Conservation (phyloP, 495 filamentous ascomycete species). For the Aspergillus haitiensis region DNA sequence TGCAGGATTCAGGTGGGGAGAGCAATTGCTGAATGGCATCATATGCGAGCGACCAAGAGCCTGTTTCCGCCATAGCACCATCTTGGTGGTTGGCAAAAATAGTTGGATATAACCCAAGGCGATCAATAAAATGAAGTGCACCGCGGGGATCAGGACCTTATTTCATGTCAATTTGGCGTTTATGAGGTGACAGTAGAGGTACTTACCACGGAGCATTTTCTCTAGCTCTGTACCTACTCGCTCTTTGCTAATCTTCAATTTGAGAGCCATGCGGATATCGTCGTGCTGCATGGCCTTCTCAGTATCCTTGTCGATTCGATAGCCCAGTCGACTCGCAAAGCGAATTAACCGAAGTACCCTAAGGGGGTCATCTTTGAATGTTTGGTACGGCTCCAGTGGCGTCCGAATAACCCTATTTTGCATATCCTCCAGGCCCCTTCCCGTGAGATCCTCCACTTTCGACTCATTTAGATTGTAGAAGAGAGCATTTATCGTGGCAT, state of each 20-base stretch:
- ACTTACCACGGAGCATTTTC: constrained; percentile 81
- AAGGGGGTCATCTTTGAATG: constrained; percentile 92
- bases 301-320: constrained; percentile 67
- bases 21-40: constrained; percentile 36
- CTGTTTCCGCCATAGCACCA: constrained; percentile 47
- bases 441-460: constrained; percentile 81
- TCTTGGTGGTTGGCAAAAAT: constrained; percentile 65
- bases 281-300: constrained; percentile 72
- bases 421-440: constrained; percentile 73
- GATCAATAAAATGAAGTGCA: constrained; percentile 71
- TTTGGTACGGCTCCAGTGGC: constrained; percentile 84
- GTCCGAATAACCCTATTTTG: constrained; percentile 71
- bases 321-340: constrained; percentile 83
- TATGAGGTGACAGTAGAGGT: constrained; percentile 4
- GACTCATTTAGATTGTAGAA: constrained; percentile 87
- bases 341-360: constrained; percentile 85
- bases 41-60: constrained; percentile 44
- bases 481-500: constrained; percentile 92
- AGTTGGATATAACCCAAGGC: constrained; percentile 70
- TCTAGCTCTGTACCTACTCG: constrained; percentile 78
- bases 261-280: constrained; percentile 72
- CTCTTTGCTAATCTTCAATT: constrained; percentile 88
- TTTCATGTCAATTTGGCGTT: constrained; percentile 3
- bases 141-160: constrained; percentile 66
- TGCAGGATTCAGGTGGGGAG: constrained; percentile 16